Conservation (phyloP, 768 basidiomycete genomes). For the Amanita rimosa region DNA sequence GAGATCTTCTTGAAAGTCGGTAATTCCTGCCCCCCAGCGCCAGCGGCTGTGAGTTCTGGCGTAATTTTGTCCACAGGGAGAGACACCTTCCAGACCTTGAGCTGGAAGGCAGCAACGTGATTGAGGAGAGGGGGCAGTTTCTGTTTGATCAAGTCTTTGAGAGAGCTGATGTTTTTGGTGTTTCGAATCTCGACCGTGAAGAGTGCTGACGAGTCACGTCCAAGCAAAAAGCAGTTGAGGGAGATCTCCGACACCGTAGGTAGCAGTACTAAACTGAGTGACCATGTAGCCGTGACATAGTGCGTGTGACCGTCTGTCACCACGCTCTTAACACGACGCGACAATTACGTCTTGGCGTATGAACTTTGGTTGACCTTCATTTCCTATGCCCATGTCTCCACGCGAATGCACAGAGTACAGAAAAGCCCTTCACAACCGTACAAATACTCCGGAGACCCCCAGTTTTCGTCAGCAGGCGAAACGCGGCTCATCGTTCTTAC, state of each 20-base stretch:
- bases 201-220: not conserved
- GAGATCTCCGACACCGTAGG: not conserved
- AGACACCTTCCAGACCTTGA: conserved; percentile 7
- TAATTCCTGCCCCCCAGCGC: no score
- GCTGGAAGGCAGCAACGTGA: conserved; percentile 3
- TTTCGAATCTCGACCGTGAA: conserved; percentile 8
- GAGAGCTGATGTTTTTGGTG: conserved; percentile 6
- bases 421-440: not conserved
- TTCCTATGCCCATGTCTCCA: not conserved
- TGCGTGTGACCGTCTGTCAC: no score
- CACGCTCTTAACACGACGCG: not conserved
- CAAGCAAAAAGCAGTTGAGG: not conserved
- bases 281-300: no score
- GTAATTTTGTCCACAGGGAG: conserved; percentile 4
- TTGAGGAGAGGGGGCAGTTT: conserved; percentile 4
- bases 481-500: not conserved
- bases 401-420: not conserved
- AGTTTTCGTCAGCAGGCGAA: not conserved
- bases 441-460: conserved; percentile 5
- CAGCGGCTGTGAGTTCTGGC: not conserved
- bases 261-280: no score
- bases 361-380: not conserved
- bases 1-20: no score
- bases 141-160: conserved; percentile 8
- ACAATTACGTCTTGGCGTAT: not conserved